Base-by-base conservation (phyloP, 176 grass and related monocot genomes). In the Pontederia paniculata region DNA sequence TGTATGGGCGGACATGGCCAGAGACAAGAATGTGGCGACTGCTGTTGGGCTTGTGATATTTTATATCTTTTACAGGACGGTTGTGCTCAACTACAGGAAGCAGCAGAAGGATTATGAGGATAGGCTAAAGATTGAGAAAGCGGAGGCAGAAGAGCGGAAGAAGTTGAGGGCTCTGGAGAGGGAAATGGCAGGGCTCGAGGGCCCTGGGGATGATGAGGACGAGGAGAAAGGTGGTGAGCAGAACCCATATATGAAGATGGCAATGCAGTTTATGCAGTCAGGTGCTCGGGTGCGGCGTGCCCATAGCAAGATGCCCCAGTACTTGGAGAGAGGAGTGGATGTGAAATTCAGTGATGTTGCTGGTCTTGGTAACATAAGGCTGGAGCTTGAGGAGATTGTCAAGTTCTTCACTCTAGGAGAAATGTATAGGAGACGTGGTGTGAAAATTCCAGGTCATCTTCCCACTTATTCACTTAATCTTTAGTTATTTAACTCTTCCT, bases 391-490 rank as follows among this genome's bases (percentile, higher is more conserved):
- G 44, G 73, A 75, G 73, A 58, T 75, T 25, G 73, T 75, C 31
- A 75, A 75, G 54, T 75, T 75, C 65, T 75, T 75, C 62, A 75
- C 73, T 21, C 16, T 75, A n/a, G 73, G 54, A 12, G 73, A 75
- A 63, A 59, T 75, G 23, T 75, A 75, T 51, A 46, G 52, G 63
- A 31, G 73, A 17, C 54, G 73, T 60, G 73, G 73, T 48, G 63
- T 75, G 10, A 75, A 59, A 44, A 66, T 75, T 50, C 73, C 73
- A 57, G 64, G 73, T 67, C 23, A 52, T 45, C 13, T 17, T 60
- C 23, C n/a, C 22, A 47, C 19, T 1, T 42, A 44, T 15, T 3
- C 3, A 8, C 8, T 47, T 21, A 22, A 63, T 17, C 7, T 37
- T 37, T 37, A 37, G 28, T 6, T 37, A 37, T 37, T 37, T 37